Conservation (phyloP, 805 yeast species). For the Barnettozyma siamensis region DNA sequence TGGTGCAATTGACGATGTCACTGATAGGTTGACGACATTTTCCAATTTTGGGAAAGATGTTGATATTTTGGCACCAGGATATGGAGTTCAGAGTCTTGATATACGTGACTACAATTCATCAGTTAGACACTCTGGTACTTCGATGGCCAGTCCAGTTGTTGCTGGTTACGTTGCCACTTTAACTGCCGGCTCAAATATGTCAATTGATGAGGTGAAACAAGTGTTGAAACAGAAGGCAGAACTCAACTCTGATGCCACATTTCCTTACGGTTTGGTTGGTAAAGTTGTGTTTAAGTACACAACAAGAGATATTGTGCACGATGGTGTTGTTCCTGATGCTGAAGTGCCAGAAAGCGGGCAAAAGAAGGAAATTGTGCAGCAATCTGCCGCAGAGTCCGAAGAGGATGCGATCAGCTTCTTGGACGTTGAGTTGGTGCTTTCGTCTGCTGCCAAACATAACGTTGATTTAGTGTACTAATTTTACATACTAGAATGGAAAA, state of each 20-base stretch:
- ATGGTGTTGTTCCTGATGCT: conserved; percentile 5
- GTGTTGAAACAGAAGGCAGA: conserved; percentile 17
- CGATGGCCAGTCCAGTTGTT: conserved; percentile 74
- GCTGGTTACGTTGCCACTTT: conserved; percentile 59
- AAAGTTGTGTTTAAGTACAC: conserved; percentile 4
- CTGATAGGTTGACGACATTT: conserved; percentile 65
- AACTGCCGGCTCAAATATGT: no score
- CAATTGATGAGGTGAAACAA: conserved; percentile 31
- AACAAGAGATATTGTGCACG: conserved; percentile 10
- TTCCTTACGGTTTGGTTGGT: conserved; percentile 27
- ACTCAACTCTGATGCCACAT: conserved; percentile 35
- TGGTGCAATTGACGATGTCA: conserved; percentile 77
- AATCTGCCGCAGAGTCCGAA: not conserved
- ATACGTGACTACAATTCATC: conserved; percentile 21
- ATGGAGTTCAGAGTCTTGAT: conserved; percentile 51
- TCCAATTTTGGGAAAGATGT: conserved; percentile 88
- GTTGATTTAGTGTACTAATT: not conserved
- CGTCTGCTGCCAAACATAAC: conserved; percentile 2
- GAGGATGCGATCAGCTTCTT: not conserved
- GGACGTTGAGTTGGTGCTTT: not conserved
- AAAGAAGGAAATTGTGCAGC: not conserved
- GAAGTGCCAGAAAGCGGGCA: not conserved
- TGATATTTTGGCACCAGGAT: conserved; percentile 79
- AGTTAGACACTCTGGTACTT: conserved; percentile 56
- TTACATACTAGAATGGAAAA: no score